Percentiles rank a stretch among this genome's conserved stretches.
Conservation (phyloP, 2,329 filamentous ascomycete genomes). For the Scedosporium apiospermum region DNA sequence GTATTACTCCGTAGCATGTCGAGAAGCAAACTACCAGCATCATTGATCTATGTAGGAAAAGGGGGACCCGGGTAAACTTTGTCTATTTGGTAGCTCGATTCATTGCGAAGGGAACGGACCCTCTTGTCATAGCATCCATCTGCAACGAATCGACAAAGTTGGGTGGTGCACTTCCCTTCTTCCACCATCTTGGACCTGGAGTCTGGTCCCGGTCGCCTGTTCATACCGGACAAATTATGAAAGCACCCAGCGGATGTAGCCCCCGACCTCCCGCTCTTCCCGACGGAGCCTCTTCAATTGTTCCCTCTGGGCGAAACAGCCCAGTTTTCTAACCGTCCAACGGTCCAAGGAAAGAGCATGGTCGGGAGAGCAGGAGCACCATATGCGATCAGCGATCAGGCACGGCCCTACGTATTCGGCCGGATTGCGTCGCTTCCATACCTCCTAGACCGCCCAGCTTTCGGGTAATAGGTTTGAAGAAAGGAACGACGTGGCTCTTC, state of each 20-base stretch:
- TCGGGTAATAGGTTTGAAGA: no score
- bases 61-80: no score
- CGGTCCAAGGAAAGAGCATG: not conserved
- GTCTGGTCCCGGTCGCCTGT: no score
- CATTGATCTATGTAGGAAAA: no score
- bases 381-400: not conserved
- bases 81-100: not conserved
- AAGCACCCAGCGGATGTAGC: not conserved
- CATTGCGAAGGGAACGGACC: not conserved
- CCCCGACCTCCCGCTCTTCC: slow-evolving; percentile 3
- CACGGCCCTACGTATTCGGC: not conserved
- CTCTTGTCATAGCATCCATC: not conserved
- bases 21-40: no score
- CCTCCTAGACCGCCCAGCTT: no score
- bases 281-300: not conserved
- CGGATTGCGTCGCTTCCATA: not conserved
- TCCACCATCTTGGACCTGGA: no score
- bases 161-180: not conserved
- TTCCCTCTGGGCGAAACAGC: not conserved
- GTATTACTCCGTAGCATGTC: no score
- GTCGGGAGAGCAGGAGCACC: not conserved
- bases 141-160: not conserved
- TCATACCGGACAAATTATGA: not conserved
- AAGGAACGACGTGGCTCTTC: no score
- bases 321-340: not conserved